Base-by-base conservation (phyloP, 1,284 basidiomycete species). In the Pisolithus thermaeus region DNA sequence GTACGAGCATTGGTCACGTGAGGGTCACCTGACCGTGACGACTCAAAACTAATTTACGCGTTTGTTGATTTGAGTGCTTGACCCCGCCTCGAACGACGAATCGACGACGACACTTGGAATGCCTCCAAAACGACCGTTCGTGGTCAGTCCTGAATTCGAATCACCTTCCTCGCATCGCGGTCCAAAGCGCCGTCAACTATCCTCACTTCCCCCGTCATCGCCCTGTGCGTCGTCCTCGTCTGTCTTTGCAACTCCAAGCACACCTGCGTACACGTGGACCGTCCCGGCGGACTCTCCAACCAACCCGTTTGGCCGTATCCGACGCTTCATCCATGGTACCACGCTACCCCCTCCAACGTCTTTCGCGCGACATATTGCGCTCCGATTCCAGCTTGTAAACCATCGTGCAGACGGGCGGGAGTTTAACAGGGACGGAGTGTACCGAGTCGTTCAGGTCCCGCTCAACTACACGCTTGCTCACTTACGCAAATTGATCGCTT, bases 401-500 rank as follows among this genome's bases (percentile, higher is more conserved):
- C 45, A 62, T 0, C 54, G 56, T 3, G 60, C 53, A 44, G 49
- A 65, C 44, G 56, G 56, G 1, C 56, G 64, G 30, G 53, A 58
- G 4, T 4, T 59, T 56, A 51, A 64, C 20, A 56, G 46, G 52
- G 76, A 81, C 6, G 78, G 78, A 11, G 73, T 84, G 2, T 79
- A 79, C 58, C 78, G 85, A 47, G 69, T 85, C 51, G 79, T 81
- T 4, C 84, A 86, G 55, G 81, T 87, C 5, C 87, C 87, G 0
- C 69, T 80, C 27, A 83, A 75, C 61, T 88, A 86, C 61, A 84
- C 81, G 0, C 82, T 90, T 58, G 72, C 76, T 2, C 84, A 85
- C 57, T 70, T 90, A 2, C 77, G 79, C 46, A 76, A 74, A 47
- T 74, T 89, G 50, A 73, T 87, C 35, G 68, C 76, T 9, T 89